These are phyloP conservation scores for Tillandsia fasciculata DNA, from an alignment of 176 grass and related monocot genomes.

Conservation along the genomic window DNA sequence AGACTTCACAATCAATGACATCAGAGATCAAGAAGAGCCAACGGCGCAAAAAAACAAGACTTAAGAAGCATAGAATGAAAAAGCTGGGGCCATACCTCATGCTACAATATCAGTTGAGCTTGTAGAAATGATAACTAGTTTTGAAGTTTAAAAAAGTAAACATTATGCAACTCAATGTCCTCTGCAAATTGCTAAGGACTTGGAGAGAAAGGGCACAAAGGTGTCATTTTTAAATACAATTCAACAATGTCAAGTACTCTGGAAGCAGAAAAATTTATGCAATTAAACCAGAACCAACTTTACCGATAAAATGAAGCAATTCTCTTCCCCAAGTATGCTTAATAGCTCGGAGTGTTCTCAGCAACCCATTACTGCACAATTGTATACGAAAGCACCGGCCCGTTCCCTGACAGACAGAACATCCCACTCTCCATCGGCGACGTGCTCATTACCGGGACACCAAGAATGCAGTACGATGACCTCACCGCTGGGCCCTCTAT, in stretches of 20 bases:
- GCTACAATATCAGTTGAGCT: no score
- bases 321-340: neutral
- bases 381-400: constrained; percentile 74
- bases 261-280: constrained; percentile 1
- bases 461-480: constrained; percentile 77
- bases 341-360: constrained; percentile 22
- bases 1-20: neutral
- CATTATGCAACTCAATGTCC: constrained; percentile 6
- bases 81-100: neutral
- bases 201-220: constrained; percentile 15
- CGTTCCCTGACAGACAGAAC: constrained; percentile 63
- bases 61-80: neutral
- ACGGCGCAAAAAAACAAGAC: neutral
- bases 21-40: neutral
- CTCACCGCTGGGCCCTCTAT: constrained; percentile 48
- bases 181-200: constrained; percentile 4
- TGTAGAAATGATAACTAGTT: no score
- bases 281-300: constrained; percentile 3
- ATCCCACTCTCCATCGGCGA: constrained; percentile 57
- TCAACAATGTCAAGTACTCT: neutral
- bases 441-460: constrained; percentile 46
- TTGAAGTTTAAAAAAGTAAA: neutral
- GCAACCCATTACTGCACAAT: constrained; percentile 95
- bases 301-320: constrained; percentile 12
- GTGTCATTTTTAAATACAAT: constrained; percentile 10